Base-by-base conservation (phyloP, 331 rosid genomes). In the Phaseolus coccineus region DNA sequence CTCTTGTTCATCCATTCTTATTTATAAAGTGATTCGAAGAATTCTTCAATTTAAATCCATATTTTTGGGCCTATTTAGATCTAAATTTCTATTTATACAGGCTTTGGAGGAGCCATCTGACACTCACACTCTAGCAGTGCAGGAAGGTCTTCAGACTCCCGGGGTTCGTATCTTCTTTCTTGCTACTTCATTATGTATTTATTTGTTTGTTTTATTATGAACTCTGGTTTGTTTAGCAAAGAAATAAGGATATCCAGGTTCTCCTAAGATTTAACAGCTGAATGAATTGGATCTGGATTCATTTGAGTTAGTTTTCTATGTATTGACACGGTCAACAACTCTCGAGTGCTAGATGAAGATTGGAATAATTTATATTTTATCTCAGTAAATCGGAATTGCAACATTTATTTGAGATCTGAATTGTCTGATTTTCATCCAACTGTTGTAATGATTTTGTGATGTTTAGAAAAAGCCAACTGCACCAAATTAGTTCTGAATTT, bases 31-130 rank as follows among this genome's bases (percentile, higher is more conserved):
- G 72, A n/a, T 52, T 15, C 30, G 48, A 27, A 63, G 48, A 47
- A 33, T 56, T 42, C n/a, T 1, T 35, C 28, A 51, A 66, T 63
- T 77, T 14, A 22, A 16, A 63, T 33, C 14, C 13, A 1, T 31
- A 0, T 63, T 16, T 33, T 63, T 33, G 24, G 13, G 33, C 4
- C 22, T 12, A 2, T 61, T 61, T 31, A 5, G 24, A 31, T 14
- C 15, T 61, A 7, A 61, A 3, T 31, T 19, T 63, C 48, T 64
- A 33, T 42, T 62, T 6, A 2, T 42, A 42, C 74, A 90, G 97
- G 89, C 74, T 81, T 50, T 85, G 66, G 90, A 88, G 80, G 97
- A 92, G 77, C 86, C 88, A 46, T 85, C 89, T 53, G 94, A 89
- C 63, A 79, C 79, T 28, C 85, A 83, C 83, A 83, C 85, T 67